These are phyloP conservation scores for Fusarium coicis DNA, from an alignment of 2,329 filamentous ascomycete genomes.

Conservation along the genomic window DNA sequence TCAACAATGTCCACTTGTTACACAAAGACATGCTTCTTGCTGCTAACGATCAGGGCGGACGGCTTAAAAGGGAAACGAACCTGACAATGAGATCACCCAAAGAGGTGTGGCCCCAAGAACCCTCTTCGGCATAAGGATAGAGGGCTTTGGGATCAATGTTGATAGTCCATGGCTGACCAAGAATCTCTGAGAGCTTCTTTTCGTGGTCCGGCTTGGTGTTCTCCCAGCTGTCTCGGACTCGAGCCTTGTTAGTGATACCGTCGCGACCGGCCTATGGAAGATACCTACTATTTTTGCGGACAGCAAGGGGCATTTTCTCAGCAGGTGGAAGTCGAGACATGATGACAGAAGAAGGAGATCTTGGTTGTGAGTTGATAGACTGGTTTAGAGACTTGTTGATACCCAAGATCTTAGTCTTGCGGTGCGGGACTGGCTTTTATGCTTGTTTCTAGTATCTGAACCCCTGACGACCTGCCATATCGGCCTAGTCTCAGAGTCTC, in stretches of 20 bases:
- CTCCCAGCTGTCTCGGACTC: slow-evolving; percentile 65
- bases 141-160: slow-evolving; percentile 59
- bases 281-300: slow-evolving; percentile 61
- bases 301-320: slow-evolving; percentile 62
- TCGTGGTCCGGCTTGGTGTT: slow-evolving; percentile 58
- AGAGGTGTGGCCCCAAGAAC: slow-evolving; percentile 53
- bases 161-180: slow-evolving; percentile 62
- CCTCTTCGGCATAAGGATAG: slow-evolving; percentile 58
- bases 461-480: slow-evolving; percentile 15
- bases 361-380: background rate
- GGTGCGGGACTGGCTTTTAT: slow-evolving; percentile 21
- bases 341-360: background rate
- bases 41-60: fast-evolving
- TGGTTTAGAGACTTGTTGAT: background rate
- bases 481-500: slow-evolving; percentile 2
- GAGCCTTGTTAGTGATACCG: background rate
- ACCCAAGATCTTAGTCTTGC: background rate
- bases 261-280: background rate
- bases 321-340: slow-evolving; percentile 55
- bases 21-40: background rate
- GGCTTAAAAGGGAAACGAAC: slow-evolving; percentile 46
- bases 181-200: slow-evolving; percentile 54
- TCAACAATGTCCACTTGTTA: background rate
- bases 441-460: background rate
- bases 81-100: slow-evolving; percentile 57